Evolutionary conservation across 164 flowering plant genomes (phyloP), one percentile per base, ranked within the genome.

Genomic region (Vitis amurensis): DNA sequence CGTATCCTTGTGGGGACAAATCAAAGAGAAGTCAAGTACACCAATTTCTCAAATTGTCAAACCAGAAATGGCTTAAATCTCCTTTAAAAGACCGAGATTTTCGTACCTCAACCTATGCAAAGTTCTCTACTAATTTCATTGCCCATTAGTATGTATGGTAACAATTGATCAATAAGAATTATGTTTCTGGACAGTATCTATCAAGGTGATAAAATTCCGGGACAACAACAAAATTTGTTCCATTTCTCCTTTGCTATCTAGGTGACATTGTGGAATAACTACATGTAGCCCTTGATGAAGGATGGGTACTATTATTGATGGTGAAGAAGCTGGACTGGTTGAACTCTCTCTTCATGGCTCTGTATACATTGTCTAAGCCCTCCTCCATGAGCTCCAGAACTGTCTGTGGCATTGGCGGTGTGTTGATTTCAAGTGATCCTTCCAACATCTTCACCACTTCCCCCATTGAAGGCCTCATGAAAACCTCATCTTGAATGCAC

Each of bases 401-500:
- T 2, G 97, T 78, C 69, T 91, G 95, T 1, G 98, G 97, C 91
- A 94, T 91, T 50, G 95, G 91, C 4, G 99, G 97, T 63, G 49
- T 63, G 47, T 85, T 80, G 19, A 88, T 79, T 6, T 84, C 89
- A 7, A 81, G 71, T 19, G 97, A 82, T 17, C 97, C 97, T 81
- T 95, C 99, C 76, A 93, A 72, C 92, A 95, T 93, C 80, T 82
- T 90, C 78, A 91, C 93, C 66, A 91, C 94, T 63, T 92, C 91
- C 9, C 99, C 94, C 98, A 95, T 95, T 47, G 98, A 78, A 12
- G 98, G 99, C 67, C 98, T 85, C 89, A 78, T 75, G 67, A 61
- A 69, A 2, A 88, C 83, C 69, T 91, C 97, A 60, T 95, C 98
- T 66, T 95, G 99, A 55, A 95, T 91, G 86, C 99, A 95, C 99